phyloP scores from a whole-genome alignment of 2,329 filamentous ascomycete species.

The Pseudomassariella vexata region DNA sequence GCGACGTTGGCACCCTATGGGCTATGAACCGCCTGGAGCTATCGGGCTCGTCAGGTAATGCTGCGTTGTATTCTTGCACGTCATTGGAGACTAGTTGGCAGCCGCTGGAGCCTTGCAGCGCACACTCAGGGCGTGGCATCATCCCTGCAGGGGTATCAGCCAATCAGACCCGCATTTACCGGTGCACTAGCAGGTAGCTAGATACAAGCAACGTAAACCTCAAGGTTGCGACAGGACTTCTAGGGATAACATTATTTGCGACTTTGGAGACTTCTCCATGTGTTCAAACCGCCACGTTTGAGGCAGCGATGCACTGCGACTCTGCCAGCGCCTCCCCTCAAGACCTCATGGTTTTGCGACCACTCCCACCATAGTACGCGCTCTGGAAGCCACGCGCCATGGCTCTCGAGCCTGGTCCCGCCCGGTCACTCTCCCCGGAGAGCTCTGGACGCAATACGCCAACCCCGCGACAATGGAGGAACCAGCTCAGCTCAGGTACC shows the following conservation, averaged over 20 bases:
- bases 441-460: conserved; percentile 80
- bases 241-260: no score
- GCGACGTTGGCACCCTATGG: no score
- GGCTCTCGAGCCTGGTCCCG: conserved; percentile 57
- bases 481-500: conserved; percentile 67
- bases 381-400: conserved; percentile 35
- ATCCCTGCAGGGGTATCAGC: conserved; percentile 2
- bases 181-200: conserved; percentile 3
- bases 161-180: conserved; percentile 5
- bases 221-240: conserved; percentile 6
- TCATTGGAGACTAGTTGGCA: no score
- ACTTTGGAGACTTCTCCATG: no score
- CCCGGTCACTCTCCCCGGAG: conserved; percentile 65
- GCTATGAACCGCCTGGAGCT: no score
- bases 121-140: conserved; percentile 5
- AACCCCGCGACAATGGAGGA: conserved; percentile 69
- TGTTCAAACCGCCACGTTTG: conserved; percentile 1
- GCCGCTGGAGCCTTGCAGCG: no score
- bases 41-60: no score
- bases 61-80: no score
- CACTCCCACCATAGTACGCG: conserved; percentile 15
- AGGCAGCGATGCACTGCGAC: conserved; percentile 1
- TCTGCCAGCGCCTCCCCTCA: neutral
- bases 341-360: conserved; percentile 5
- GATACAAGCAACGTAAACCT: conserved; percentile 18